Conservation (phyloP, 768 basidiomycete species). For the Leucosporidium yakuticum region DNA sequence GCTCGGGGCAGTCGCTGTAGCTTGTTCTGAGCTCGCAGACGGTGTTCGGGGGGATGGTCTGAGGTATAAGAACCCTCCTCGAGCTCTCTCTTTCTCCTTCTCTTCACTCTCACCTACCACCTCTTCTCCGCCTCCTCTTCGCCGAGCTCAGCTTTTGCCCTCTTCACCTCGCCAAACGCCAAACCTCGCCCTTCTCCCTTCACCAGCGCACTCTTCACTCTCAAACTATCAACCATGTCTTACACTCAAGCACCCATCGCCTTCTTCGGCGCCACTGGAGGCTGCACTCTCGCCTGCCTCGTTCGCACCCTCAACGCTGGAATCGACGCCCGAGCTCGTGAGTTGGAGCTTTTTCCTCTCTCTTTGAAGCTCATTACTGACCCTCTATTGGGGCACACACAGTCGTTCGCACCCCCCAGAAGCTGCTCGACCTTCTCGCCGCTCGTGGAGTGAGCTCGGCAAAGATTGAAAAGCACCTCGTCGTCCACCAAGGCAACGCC, state of each 20-base stretch:
- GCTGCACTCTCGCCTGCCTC: constrained; percentile 1
- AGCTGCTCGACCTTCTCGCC: background rate
- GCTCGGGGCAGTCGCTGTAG: no score
- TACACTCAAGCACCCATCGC: background rate
- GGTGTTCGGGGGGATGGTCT: no score
- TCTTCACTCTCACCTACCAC: no score
- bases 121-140: background rate
- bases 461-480: background rate
- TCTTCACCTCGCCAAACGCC: no score
- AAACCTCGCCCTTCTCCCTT: background rate
- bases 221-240: background rate
- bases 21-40: no score
- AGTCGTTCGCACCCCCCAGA: constrained; percentile 1
- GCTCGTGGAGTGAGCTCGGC: background rate
- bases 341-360: background rate
- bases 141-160: background rate
- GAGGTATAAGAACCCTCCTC: no score
- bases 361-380: background rate
- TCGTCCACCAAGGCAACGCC: background rate
- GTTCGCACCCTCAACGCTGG: constrained; percentile 3
- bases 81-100: no score
- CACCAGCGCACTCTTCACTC: background rate
- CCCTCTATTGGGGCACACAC: background rate
- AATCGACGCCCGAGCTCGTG: background rate
- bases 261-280: constrained; percentile 10